Conservation (phyloP, 129 eudicot genomes). For the Flaveria ramosissima region DNA sequence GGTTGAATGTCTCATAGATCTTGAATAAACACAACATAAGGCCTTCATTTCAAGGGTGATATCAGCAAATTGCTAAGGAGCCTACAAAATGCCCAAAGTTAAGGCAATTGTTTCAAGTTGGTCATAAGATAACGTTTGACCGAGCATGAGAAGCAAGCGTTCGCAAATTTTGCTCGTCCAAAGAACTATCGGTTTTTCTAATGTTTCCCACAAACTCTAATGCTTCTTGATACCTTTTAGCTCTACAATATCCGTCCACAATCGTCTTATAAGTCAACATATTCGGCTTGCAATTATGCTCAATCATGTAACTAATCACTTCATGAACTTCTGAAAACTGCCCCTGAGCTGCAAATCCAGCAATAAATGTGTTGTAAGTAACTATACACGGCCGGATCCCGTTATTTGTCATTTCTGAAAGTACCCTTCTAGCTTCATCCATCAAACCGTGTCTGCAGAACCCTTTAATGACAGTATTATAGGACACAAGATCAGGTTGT, state of each 20-base stretch:
- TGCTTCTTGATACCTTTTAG: conserved; percentile 76
- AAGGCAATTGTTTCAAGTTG: conserved; percentile 4
- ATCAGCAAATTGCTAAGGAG: conserved; percentile 6
- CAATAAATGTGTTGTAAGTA: conserved; percentile 85
- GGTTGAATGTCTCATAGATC: conserved; percentile 14
- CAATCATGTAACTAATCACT: conserved; percentile 83
- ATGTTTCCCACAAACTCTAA: conserved; percentile 71
- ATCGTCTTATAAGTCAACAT: conserved; percentile 80
- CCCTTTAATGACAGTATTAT: conserved; percentile 90
- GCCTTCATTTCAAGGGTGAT: not conserved
- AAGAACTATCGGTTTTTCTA: conserved; percentile 54
- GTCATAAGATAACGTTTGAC: conserved; percentile 56
- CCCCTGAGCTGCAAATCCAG: conserved; percentile 79
- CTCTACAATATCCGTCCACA: conserved; percentile 88
- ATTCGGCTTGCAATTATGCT: conserved; percentile 78
- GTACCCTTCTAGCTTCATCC: conserved; percentile 85
- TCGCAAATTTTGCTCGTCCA: conserved; percentile 52
- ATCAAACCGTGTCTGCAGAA: conserved; percentile 91
- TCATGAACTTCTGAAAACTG: conserved; percentile 74
- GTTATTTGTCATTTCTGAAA: conserved; percentile 76
- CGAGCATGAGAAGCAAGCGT: conserved; percentile 61
- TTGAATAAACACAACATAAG: conserved; percentile 25
- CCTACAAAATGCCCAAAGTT: conserved; percentile 1
- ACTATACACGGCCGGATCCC: conserved; percentile 90
- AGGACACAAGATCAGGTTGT: conserved; percentile 88